Conservation (phyloP, 1,139 yeast genomes). For the Geotrichum fermentans region DNA sequence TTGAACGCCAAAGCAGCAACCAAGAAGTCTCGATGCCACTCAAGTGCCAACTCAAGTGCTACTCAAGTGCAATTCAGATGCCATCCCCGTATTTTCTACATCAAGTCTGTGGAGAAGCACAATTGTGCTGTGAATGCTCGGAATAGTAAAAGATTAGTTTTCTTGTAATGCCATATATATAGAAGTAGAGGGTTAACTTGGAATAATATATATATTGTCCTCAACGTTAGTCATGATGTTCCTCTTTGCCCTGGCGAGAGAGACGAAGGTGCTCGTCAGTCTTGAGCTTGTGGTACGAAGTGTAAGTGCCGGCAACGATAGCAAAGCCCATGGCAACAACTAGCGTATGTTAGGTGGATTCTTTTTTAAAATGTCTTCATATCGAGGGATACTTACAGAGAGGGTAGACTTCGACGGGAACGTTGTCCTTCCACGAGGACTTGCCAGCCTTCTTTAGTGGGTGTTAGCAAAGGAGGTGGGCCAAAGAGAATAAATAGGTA, state of each 20-base stretch:
- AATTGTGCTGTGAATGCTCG: too few relatives aligned
- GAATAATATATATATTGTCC: too few relatives aligned
- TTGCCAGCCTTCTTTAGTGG: slow-evolving; percentile 12
- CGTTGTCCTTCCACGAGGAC: slow-evolving; percentile 16
- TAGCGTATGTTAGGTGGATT: slow-evolving; percentile 5
- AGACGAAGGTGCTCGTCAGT: slow-evolving; percentile 30
- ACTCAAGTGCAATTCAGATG: too few relatives aligned
- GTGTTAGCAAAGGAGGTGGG: not conserved
- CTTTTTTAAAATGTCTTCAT: not conserved
- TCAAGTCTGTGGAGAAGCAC: too few relatives aligned
- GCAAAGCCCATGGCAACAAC: slow-evolving; percentile 35
- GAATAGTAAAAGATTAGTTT: too few relatives aligned
- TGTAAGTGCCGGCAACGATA: slow-evolving; percentile 29
- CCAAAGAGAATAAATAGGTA: not conserved
- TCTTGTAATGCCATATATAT: too few relatives aligned
- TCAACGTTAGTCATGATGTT: too few relatives aligned
- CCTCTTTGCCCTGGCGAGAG: slow-evolving; percentile 23
- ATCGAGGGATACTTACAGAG: slow-evolving; percentile 27
- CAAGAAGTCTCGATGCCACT: too few relatives aligned
- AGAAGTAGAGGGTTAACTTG: too few relatives aligned
- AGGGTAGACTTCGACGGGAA: slow-evolving; percentile 35
- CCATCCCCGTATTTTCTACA: too few relatives aligned
- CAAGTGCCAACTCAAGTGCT: too few relatives aligned
- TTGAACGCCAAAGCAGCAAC: too few relatives aligned
- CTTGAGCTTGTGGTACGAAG: slow-evolving; percentile 28